These are phyloP conservation scores for Moricandia arvensis DNA, from an alignment of 345 rosid genomes.

Conservation along the genomic window DNA sequence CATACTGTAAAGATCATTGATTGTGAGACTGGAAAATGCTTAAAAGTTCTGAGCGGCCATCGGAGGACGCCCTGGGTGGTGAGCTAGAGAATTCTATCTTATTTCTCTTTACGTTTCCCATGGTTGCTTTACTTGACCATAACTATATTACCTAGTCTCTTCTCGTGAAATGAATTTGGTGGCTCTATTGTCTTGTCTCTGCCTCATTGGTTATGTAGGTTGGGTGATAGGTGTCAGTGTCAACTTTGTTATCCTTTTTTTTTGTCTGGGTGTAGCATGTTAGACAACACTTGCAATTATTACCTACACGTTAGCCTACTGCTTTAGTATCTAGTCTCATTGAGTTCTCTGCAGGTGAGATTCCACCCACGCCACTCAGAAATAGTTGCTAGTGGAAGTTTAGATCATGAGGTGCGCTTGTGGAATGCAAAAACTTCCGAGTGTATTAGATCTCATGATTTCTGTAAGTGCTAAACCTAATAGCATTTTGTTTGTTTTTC, in stretches of 20 bases:
- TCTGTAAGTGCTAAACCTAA: constrained; percentile 46
- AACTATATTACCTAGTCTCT: not conserved
- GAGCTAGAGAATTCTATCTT: constrained; percentile 38
- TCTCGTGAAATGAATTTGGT: not conserved
- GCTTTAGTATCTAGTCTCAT: constrained; percentile 20
- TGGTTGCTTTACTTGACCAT: constrained; percentile 5
- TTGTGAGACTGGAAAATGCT: constrained; percentile 84
- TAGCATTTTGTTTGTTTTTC: not conserved
- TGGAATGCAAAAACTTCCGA: constrained; percentile 76
- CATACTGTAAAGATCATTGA: constrained; percentile 94
- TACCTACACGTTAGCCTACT: not conserved
- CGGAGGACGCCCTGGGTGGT: constrained; percentile 99
- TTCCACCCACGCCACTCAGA: constrained; percentile 73
- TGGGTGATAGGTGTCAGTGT: constrained; percentile 14
- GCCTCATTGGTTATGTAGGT: not conserved
- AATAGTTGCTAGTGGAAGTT: constrained; percentile 87
- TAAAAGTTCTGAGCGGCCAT: constrained; percentile 90
- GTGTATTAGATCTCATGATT: constrained; percentile 70
- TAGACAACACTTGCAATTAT: not conserved
- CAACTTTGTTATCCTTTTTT: constrained; percentile 10
- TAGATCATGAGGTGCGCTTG: constrained; percentile 80
- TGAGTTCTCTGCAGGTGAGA: constrained; percentile 62
- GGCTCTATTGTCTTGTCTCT: constrained; percentile 7
- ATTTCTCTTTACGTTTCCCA: constrained; percentile 9
- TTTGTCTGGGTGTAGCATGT: constrained; percentile 10